Conservation (phyloP, 331 rosid genomes). For the Telfairia occidentalis region DNA sequence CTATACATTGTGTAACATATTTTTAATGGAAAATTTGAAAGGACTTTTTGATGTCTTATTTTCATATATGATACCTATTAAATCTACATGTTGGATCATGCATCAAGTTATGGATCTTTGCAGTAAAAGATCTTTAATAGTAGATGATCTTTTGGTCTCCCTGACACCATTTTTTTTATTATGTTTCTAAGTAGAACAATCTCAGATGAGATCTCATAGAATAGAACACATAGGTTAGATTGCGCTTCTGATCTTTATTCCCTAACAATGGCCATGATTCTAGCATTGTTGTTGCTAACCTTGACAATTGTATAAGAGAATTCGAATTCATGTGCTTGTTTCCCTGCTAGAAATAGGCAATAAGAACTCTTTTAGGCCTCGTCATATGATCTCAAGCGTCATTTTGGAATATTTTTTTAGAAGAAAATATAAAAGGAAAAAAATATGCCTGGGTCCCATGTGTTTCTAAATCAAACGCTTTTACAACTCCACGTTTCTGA, state of each 20-base stretch:
- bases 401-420: background rate
- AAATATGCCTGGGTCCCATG: background rate
- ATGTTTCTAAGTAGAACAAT: slow-evolving; percentile 8
- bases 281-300: slow-evolving; percentile 2
- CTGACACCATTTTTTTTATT: background rate
- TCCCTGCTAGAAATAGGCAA: background rate
- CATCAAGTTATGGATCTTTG: background rate
- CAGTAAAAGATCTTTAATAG: background rate
- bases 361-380: background rate
- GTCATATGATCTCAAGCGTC: background rate
- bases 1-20: slow-evolving; percentile 5
- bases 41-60: slow-evolving; percentile 12
- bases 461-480: background rate
- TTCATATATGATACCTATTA: background rate
- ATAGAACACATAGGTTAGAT: background rate
- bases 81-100: background rate
- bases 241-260: background rate
- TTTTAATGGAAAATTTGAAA: slow-evolving; percentile 1
- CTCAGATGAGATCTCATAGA: slow-evolving; percentile 2
- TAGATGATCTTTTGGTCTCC: background rate
- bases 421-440: background rate
- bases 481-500: background rate
- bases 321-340: background rate
- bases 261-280: slow-evolving; percentile 9
- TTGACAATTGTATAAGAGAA: background rate